These are phyloP conservation scores for Heterobasidion parviporum DNA, from an alignment of 1,284 basidiomycete genomes.

Conservation along the genomic window DNA sequence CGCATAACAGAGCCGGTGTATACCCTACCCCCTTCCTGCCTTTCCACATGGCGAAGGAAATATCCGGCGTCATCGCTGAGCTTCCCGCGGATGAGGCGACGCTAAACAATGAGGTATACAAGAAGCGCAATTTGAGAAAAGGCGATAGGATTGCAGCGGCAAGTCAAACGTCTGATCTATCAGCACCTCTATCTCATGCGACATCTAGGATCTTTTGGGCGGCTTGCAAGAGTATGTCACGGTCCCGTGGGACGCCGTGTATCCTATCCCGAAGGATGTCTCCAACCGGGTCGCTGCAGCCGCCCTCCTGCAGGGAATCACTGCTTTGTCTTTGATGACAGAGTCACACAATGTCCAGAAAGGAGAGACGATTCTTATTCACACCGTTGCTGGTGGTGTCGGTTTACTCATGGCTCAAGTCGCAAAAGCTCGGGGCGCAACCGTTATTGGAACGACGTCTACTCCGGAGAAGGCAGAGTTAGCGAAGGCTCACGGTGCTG, in stretches of 20 bases:
- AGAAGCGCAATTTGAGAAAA: constrained; percentile 29
- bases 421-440: constrained; percentile 69
- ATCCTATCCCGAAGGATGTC: constrained; percentile 51
- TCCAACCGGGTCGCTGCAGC: constrained; percentile 64
- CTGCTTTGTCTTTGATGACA: constrained; percentile 71
- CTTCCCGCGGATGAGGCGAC: constrained; percentile 34
- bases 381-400: constrained; percentile 83
- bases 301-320: constrained; percentile 70
- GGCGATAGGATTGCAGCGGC: constrained; percentile 38
- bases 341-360: constrained; percentile 81
- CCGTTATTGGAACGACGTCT: constrained; percentile 93
- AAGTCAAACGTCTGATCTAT: constrained; percentile 8
- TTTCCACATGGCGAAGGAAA: constrained; percentile 53
- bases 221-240: constrained; percentile 74
- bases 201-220: constrained; percentile 23
- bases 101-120: constrained; percentile 26
- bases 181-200: background rate
- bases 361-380: constrained; percentile 70
- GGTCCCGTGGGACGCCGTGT: constrained; percentile 49
- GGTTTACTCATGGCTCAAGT: constrained; percentile 57
- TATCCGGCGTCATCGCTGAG: constrained; percentile 45
- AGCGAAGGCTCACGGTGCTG: constrained; percentile 77
- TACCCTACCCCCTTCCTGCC: constrained; percentile 37
- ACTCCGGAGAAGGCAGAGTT: constrained; percentile 77
- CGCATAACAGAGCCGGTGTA: constrained; percentile 20